Conservation (phyloP, 805 yeast species). For the Pichia kluyveri region DNA sequence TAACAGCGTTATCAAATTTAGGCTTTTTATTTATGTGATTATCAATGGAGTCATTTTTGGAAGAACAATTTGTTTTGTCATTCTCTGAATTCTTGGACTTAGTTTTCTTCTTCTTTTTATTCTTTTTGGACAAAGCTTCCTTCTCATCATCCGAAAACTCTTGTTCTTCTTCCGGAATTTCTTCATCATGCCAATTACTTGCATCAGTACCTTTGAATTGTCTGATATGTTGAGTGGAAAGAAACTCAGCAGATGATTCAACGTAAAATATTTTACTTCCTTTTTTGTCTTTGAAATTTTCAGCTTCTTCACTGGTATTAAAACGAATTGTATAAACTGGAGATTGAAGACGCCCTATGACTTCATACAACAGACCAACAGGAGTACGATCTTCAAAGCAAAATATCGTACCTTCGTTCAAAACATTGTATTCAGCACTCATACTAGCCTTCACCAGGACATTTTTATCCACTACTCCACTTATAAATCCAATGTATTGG, state of each 20-base stretch:
- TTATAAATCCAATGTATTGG: conserved; percentile 62
- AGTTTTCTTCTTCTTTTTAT: conserved; percentile 48
- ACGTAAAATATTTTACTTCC: conserved; percentile 65
- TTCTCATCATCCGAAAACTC: conserved; percentile 93
- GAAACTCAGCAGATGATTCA: conserved; percentile 71
- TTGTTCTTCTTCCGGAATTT: conserved; percentile 84
- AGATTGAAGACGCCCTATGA: conserved; percentile 76
- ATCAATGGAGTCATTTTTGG: not conserved
- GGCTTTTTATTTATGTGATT: not conserved
- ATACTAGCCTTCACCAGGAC: conserved; percentile 60
- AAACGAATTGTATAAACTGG: conserved; percentile 78
- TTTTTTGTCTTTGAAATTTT: conserved; percentile 34
- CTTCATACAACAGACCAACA: conserved; percentile 76
- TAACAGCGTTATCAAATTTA: not conserved
- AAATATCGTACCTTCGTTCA: conserved; percentile 72
- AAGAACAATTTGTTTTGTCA: not conserved
- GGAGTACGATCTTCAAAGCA: conserved; percentile 65
- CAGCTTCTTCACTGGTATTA: conserved; percentile 39
- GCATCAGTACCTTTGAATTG: conserved; percentile 85
- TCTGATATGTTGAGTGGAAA: conserved; percentile 65
- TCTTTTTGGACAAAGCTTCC: conserved; percentile 62
- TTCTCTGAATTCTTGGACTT: not conserved
- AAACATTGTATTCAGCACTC: conserved; percentile 79
- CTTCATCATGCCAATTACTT: conserved; percentile 91
- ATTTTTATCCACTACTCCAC: conserved; percentile 61